phyloP scores from a whole-genome alignment of 352 stramenopile genomes.

The Phytophthora cryptogea region DNA sequence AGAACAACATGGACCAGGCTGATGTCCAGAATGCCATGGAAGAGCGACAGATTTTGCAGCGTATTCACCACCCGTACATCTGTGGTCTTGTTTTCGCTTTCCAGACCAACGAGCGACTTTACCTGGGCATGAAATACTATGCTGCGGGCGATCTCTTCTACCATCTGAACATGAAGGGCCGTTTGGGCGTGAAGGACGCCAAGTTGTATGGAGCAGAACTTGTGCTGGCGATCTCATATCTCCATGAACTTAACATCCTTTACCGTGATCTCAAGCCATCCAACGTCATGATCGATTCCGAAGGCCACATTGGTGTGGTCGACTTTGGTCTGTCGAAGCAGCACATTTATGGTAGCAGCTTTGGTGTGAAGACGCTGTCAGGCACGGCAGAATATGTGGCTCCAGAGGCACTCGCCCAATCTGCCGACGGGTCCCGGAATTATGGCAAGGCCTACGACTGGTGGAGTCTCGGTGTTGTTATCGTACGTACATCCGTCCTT shows the following conservation, averaged over 20 bases:
- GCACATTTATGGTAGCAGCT: slow-evolving; percentile 86
- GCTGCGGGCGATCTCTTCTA: slow-evolving; percentile 89
- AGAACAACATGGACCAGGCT: slow-evolving; percentile 85
- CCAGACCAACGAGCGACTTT: slow-evolving; percentile 88
- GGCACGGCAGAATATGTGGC: slow-evolving; percentile 89
- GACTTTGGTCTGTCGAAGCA: slow-evolving; percentile 91
- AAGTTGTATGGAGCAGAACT: slow-evolving; percentile 86
- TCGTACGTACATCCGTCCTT: slow-evolving; percentile 61
- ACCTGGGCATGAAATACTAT: slow-evolving; percentile 92
- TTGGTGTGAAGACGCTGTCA: slow-evolving; percentile 86
- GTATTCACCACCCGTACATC: slow-evolving; percentile 89
- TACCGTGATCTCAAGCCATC: slow-evolving; percentile 89
- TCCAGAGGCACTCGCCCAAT: slow-evolving; percentile 83
- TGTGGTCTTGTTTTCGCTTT: slow-evolving; percentile 89
- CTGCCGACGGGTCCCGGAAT: slow-evolving; percentile 75
- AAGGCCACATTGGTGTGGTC: slow-evolving; percentile 88
- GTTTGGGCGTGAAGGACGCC: slow-evolving; percentile 62
- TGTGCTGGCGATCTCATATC: slow-evolving; percentile 87
- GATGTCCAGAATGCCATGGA: slow-evolving; percentile 90
- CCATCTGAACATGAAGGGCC: slow-evolving; percentile 84
- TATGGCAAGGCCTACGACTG: slow-evolving; percentile 91
- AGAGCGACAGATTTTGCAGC: slow-evolving; percentile 88
- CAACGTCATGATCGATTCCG: slow-evolving; percentile 90
- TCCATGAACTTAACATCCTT: slow-evolving; percentile 90
- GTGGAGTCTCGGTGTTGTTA: slow-evolving; percentile 88